Evolutionary conservation across 176 grass and related monocot genomes (phyloP), one percentile per base, ranked within the genome.

Genomic region (Miscanthus lutarioriparius): DNA sequence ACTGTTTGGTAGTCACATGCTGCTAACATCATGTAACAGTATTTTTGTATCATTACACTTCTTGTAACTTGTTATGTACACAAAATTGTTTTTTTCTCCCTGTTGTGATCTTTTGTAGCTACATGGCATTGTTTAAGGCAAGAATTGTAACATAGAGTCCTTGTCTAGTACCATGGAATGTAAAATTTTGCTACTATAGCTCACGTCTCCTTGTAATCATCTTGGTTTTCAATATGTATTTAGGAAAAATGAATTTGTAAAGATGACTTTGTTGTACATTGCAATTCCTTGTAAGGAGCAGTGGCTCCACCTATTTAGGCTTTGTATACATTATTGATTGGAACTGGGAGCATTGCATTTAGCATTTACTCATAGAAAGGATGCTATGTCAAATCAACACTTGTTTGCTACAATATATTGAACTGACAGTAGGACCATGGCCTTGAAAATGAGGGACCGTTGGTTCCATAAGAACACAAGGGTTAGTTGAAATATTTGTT

Each of bases 31-130:
- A 32, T 89, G 88, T 89, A 89, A 86, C 20, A n/a, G 22, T 33
- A 9, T 72, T 81, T 83, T 74, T 88, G 87, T 88, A 79, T 1
- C 67, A 14, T 35, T 41, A 73, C 49, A 76, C 64, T 76, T 89
- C 51, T 76, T 89, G 87, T 81, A 89, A 84, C 81, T 79, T 72
- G 28, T 79, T 76, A 22, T 88, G 81, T 88, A 84, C 81, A 79
- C 36, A 58, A 58, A 26, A 32, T 56, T 82, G 54, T 3, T 67
- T 48, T n/a, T 38, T 43, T 8, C 56, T 61, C 56, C 6, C 16
- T 12, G 14, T 32, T 67, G 17, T 70, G 28, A 62, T 81, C 28
- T n/a, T 76, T 70, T 44, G 51, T 85, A 41, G 82, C 40, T 81
- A 64, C 39, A 54, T 33, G 71, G 30, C 72, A 53, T 82, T 77